Evolutionary conservation across 768 basidiomycete genomes (phyloP), one percentile per base, ranked within the genome.

Genomic region (Stropharia rugosoannulata): DNA sequence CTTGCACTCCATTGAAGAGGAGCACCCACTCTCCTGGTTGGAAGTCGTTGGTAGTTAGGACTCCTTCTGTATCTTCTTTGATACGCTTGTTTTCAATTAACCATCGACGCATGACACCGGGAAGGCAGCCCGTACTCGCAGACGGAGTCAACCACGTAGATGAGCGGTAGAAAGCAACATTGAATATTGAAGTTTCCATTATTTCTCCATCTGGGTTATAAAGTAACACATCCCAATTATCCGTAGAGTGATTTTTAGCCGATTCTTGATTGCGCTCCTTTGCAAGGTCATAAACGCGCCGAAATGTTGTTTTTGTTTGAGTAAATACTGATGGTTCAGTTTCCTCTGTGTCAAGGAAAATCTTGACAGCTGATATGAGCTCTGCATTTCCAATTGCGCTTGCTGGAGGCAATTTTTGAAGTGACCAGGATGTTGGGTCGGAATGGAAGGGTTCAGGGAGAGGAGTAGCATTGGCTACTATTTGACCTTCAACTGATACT

Each of bases 161-260:
- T 25, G 71, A 62, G 11, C 86, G 83, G 59, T 77, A 80, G 57
- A 92, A 80, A 1, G 89, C 87, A 50, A 92, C 70, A 60, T 92
- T 93, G 67, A 78, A 85, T 44, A 89, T 82, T 29, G 86, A 82
- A 1, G 87, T 75, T 65, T 93, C 90, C 43, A 79, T 88, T 51
- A 89, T 65, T 15, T 73, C 63, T 2, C 71, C 70, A 2, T 73
- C 64, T 0, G 74, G 38, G 61, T 86, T 86, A 73, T 81, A 84
- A 51, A 93, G 66, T 25, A 93, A 67, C 2, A 92, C 84, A 61
- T 93, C 91, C 40, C 73, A 68, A 37, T 64, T 50, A 13, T 68
- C 65, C 0, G 61, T 62, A 15, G 68, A 64, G 36, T 70, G 62
- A 38, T 64, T 53, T 15, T 67, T 48, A 1, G 70, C 58, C 7